A percentile compares a stretch with the other conserved stretches of the same genome.
These are phyloP conservation scores for Delitschia confertaspora DNA, from an alignment of 495 filamentous ascomycete species.

Conservation along the genomic window DNA sequence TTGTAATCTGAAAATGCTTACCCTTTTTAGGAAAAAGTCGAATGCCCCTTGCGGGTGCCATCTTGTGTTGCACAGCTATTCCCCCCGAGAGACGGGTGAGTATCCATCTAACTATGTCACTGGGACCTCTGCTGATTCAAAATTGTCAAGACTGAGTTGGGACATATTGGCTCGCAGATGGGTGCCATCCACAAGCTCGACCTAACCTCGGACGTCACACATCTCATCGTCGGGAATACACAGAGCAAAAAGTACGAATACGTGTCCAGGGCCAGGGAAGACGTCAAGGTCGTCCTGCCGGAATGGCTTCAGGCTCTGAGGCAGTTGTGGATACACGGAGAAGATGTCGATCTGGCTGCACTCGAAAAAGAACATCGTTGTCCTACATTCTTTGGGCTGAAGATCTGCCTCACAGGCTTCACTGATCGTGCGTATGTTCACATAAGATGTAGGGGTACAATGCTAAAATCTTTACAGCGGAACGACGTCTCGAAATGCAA, in stretches of 20 bases:
- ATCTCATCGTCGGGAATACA: constrained; percentile 81
- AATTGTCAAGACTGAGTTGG: constrained; percentile 54
- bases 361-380: constrained; percentile 54
- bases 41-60: constrained; percentile 63
- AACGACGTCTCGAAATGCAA: constrained; percentile 58
- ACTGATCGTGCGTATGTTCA: constrained; percentile 56
- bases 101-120: constrained; percentile 20
- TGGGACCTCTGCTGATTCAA: background rate
- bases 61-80: constrained; percentile 89
- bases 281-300: constrained; percentile 69
- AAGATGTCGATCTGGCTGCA: constrained; percentile 62
- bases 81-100: constrained; percentile 70
- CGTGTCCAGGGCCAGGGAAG: constrained; percentile 78
- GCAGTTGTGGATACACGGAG: constrained; percentile 69
- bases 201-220: constrained; percentile 92
- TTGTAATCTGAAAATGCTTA: background rate
- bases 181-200: constrained; percentile 79
- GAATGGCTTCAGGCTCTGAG: constrained; percentile 81
- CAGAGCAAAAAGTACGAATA: constrained; percentile 90
- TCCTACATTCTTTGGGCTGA: constrained; percentile 54
- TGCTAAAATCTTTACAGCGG: constrained; percentile 40
- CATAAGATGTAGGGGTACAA: background rate
- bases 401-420: constrained; percentile 85
- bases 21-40: constrained; percentile 21
- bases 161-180: constrained; percentile 63